These are phyloP conservation scores for Ampelomyces quisqualis DNA, from an alignment of 2,329 filamentous ascomycete genomes.

Conservation along the genomic window DNA sequence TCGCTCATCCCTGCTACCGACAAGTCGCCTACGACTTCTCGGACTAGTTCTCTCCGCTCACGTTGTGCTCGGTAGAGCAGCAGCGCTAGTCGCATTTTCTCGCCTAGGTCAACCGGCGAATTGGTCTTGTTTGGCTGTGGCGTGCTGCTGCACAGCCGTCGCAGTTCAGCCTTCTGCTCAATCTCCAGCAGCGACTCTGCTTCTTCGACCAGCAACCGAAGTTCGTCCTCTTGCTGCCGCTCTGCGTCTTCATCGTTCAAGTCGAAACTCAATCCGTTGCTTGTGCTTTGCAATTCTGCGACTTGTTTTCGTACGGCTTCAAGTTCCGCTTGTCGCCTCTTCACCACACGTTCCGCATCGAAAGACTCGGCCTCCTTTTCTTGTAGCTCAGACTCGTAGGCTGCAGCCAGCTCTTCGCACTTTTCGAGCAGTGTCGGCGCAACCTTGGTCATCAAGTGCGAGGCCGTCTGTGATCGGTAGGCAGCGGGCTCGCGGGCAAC, in stretches of 20 bases:
- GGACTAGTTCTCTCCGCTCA: conserved; percentile 63
- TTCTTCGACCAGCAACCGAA: conserved; percentile 42
- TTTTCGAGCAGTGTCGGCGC: conserved; percentile 55
- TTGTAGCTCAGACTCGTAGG: conserved; percentile 72
- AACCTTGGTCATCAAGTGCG: conserved; percentile 65
- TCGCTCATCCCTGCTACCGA: conserved; percentile 70
- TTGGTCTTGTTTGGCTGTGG: conserved; percentile 23
- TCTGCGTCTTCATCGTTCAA: conserved; percentile 42
- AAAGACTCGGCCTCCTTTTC: conserved; percentile 63
- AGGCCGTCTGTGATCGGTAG: conserved; percentile 50
- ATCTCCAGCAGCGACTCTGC: conserved; percentile 48
- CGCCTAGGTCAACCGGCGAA: conserved; percentile 47
- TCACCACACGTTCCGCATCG: conserved; percentile 51
- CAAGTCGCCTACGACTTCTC: conserved; percentile 68
- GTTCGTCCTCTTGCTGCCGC: conserved; percentile 41
- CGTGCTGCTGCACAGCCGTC: conserved; percentile 30
- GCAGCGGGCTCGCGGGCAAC: conserved; percentile 27
- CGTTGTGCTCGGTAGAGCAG: conserved; percentile 59
- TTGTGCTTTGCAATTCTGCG: conserved; percentile 50
- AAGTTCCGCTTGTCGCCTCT: conserved; percentile 68
- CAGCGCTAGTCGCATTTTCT: conserved; percentile 59
- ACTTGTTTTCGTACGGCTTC: conserved; percentile 61
- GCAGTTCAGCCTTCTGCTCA: conserved; percentile 47
- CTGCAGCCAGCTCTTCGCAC: conserved; percentile 46
- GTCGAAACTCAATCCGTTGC: conserved; percentile 31